phyloP scores from a whole-genome alignment of 2,329 filamentous ascomycete genomes.

The Diaporthe velutina region DNA sequence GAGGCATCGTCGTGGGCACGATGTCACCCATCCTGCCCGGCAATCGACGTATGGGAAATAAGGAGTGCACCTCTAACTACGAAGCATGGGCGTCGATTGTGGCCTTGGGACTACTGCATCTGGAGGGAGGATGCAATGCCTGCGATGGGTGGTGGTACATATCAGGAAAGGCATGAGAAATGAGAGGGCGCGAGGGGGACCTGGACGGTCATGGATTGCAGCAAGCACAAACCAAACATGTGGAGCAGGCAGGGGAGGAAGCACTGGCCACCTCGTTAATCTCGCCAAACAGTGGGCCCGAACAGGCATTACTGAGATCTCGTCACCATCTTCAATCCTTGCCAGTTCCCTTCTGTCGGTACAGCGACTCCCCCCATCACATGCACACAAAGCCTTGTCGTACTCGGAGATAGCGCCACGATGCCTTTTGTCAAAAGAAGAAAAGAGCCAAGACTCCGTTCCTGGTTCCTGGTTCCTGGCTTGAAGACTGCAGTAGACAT shows the following conservation, averaged over 20 bases:
- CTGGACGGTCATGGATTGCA: background rate
- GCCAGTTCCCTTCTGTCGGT: background rate
- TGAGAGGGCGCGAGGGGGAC: background rate
- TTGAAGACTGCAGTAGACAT: background rate
- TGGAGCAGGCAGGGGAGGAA: background rate
- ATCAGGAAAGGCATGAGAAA: slow-evolving; percentile 23
- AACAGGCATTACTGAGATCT: slow-evolving; percentile 13
- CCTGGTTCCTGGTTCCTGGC: slow-evolving; percentile 11
- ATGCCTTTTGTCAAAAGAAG: background rate
- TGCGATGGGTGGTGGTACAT: background rate
- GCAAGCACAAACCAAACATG: background rate
- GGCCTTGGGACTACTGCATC: background rate
- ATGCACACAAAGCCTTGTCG: background rate
- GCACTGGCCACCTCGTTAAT: slow-evolving; percentile 27
- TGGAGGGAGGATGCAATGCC: background rate
- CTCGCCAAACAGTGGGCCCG: slow-evolving; percentile 3
- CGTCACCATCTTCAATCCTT: slow-evolving; percentile 7
- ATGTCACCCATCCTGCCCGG: slow-evolving; percentile 3
- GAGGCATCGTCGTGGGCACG: background rate
- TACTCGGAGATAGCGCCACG: background rate
- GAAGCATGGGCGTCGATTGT: background rate
- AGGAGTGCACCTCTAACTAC: too few species aligned
- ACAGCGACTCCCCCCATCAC: background rate
- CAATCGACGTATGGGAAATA: background rate
- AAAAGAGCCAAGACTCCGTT: slow-evolving; percentile 1